A percentile compares a stretch with the other conserved stretches of the same genome.
phyloP scores from a whole-genome alignment of 306 rosid genomes.

The Gastrolobium villosum region DNA sequence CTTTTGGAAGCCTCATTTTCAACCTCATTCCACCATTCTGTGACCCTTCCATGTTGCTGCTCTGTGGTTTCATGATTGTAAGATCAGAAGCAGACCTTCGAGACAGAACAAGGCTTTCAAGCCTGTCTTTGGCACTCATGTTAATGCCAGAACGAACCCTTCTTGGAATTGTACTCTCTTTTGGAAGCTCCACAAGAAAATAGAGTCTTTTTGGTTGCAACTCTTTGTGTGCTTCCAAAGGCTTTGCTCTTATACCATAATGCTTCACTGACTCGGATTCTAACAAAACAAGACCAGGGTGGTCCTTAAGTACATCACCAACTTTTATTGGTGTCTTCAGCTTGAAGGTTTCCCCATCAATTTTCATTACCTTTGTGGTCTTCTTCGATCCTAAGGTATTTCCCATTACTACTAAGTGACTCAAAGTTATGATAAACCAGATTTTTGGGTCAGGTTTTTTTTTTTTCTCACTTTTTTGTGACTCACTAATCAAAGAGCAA shows the following conservation, averaged over 20 bases:
- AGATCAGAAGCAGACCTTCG: conserved; percentile 83
- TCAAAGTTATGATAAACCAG: no score
- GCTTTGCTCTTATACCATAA: conserved; percentile 79
- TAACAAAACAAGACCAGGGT: conserved; percentile 77
- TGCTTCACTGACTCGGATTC: conserved; percentile 89
- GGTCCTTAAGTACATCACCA: conserved; percentile 61
- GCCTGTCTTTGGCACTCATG: conserved; percentile 90
- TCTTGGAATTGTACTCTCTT: conserved; percentile 54
- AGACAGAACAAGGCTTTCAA: conserved; percentile 78
- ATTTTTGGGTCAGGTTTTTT: neutral
- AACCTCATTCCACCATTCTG: conserved; percentile 52
- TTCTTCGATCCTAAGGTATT: conserved; percentile 76
- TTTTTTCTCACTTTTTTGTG: conserved; percentile 5
- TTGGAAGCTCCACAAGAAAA: conserved; percentile 83
- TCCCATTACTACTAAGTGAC: conserved; percentile 62
- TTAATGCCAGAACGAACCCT: conserved; percentile 85
- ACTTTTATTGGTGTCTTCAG: conserved; percentile 68
- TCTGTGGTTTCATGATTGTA: conserved; percentile 57
- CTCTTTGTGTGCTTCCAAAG: conserved; percentile 60
- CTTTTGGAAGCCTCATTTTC: conserved; percentile 77
- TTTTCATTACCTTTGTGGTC: conserved; percentile 79
- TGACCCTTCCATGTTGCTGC: conserved; percentile 35
- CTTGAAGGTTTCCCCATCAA: conserved; percentile 86
- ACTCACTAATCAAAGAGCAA: conserved; percentile 4
- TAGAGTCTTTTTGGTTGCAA: conserved; percentile 71